Base-by-base conservation (phyloP, 2,329 filamentous ascomycete species). In the Mollisiaceae sp. region DNA sequence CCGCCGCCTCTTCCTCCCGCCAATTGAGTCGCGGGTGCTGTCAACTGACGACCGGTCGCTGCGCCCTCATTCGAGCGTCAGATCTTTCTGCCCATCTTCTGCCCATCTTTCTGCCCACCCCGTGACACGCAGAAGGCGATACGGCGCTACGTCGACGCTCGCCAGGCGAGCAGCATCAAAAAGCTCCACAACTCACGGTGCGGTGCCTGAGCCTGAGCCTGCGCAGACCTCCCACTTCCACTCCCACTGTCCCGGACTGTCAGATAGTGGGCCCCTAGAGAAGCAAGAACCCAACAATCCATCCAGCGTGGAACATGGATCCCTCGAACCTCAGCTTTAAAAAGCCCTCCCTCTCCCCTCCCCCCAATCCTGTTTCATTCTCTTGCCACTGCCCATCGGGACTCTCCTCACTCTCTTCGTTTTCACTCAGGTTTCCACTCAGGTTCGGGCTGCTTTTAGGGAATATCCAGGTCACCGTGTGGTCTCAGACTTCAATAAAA, bases 401-500 rank as follows among this genome's bases (percentile, higher is more conserved):
- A 47, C 20, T 14, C 15, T 43, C 54, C 59, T 22, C 27, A 6
- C 39, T 56, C 15, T 59, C 57, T 36, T 24, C 27, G 14, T 41
- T 39, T 43, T n/a, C 38, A 38, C 15, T 4, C 38, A 45, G 45
- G 14, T 41, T 39, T 43, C 14, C 38, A 38, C 15, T 4, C 38
- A 45, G 45, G 12, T 54, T 27, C 22, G 50, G 45, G 9, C 24
- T 67, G 60, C 66, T 65, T 32, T 67, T 63, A 66, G 65, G 66
- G 62, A 67, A 67, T 68, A 69, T 62, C 57, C 60, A 59, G 39
- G 41, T 60, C 55, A 55, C 45, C 36, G 52, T 22, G 39, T 65
- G 56, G 39, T 66, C 61, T 63, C 65, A 63, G 55, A 66, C 69
- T 60, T 63, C 65, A 62, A 68, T 69, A 68, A 52, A 70, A 70